Evolutionary conservation across 257 asterid genomes (phyloP).

Genomic region (Fraxinus excelsior): DNA sequence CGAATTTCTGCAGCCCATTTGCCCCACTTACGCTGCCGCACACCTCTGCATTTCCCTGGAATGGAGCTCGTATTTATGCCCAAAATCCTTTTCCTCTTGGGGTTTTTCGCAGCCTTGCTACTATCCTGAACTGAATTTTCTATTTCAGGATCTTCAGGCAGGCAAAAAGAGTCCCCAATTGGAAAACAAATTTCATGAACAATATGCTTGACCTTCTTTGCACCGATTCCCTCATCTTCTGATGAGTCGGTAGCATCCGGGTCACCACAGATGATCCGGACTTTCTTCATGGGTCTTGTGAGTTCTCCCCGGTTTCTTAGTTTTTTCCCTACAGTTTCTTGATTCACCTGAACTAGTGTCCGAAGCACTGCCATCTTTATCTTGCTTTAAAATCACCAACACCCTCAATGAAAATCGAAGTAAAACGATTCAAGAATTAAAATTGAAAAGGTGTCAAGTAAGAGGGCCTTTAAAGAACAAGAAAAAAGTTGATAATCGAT

Average conservation of each 20-base stretch:
- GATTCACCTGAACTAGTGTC: slow-evolving; percentile 24
- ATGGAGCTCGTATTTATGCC: slow-evolving; percentile 22
- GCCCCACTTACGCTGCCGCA: slow-evolving; percentile 62
- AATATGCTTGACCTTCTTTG: slow-evolving; percentile 28
- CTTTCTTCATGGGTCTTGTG: slow-evolving; percentile 23
- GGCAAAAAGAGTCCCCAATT: background rate
- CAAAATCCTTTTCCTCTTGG: slow-evolving; percentile 26
- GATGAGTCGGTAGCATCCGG: slow-evolving; percentile 61
- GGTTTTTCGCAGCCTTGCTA: slow-evolving; percentile 29
- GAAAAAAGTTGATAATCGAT: slow-evolving; percentile 46
- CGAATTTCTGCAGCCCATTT: slow-evolving; percentile 71
- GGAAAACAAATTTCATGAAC: slow-evolving; percentile 37
- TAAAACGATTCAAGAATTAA: background rate
- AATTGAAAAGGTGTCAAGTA: slow-evolving; percentile 21
- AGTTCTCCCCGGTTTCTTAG: slow-evolving; percentile 9
- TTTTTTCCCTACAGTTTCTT: slow-evolving; percentile 21
- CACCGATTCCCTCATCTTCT: slow-evolving; percentile 32
- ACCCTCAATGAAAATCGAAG: background rate
- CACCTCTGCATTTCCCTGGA: slow-evolving; percentile 36
- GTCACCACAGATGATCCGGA: slow-evolving; percentile 40
- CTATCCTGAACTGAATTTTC: slow-evolving; percentile 40
- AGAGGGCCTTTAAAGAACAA: slow-evolving; percentile 59
- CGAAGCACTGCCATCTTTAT: slow-evolving; percentile 29
- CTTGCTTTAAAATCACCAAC: background rate
- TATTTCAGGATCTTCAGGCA: slow-evolving; percentile 9